Conservation (phyloP, 129 eudicot genomes). For the Flaveria sonorensis region DNA sequence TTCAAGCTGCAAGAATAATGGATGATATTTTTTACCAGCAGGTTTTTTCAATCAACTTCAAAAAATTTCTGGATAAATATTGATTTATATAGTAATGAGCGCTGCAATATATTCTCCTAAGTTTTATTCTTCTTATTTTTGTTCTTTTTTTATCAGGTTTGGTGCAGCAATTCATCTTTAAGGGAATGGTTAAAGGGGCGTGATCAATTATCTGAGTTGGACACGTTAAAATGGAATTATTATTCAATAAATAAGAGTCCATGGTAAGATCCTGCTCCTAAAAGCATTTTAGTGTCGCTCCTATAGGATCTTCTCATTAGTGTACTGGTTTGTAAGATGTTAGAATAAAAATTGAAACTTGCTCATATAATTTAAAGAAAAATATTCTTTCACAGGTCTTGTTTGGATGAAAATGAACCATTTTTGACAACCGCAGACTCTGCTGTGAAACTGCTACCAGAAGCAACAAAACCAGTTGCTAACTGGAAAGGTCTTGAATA, state of each 20-base stretch:
- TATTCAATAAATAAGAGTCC: constrained; percentile 84
- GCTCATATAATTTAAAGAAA: not conserved
- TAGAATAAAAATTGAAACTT: not conserved
- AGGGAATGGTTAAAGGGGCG: constrained; percentile 70
- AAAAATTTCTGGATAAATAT: not conserved
- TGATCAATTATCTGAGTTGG: constrained; percentile 56
- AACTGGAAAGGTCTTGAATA: constrained; percentile 95
- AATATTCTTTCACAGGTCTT: constrained; percentile 56
- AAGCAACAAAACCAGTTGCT: constrained; percentile 60
- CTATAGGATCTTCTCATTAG: constrained; percentile 8
- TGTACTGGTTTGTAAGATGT: not conserved
- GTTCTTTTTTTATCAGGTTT: constrained; percentile 50
- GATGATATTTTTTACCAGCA: constrained; percentile 76
- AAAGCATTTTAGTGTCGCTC: not conserved
- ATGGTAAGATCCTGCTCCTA: constrained; percentile 53
- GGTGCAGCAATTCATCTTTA: constrained; percentile 81
- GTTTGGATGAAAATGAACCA: constrained; percentile 80
- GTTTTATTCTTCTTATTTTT: not conserved
- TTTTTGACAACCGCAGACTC: constrained; percentile 92
- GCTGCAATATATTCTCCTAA: not conserved
- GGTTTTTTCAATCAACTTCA: constrained; percentile 39
- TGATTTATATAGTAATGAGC: not conserved
- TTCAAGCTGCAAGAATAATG: constrained; percentile 76
- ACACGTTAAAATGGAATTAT: constrained; percentile 78
- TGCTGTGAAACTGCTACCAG: constrained; percentile 56